These are phyloP conservation scores for Trichoderma afroharzianum DNA, from an alignment of 2,329 filamentous ascomycete genomes.

Conservation along the genomic window DNA sequence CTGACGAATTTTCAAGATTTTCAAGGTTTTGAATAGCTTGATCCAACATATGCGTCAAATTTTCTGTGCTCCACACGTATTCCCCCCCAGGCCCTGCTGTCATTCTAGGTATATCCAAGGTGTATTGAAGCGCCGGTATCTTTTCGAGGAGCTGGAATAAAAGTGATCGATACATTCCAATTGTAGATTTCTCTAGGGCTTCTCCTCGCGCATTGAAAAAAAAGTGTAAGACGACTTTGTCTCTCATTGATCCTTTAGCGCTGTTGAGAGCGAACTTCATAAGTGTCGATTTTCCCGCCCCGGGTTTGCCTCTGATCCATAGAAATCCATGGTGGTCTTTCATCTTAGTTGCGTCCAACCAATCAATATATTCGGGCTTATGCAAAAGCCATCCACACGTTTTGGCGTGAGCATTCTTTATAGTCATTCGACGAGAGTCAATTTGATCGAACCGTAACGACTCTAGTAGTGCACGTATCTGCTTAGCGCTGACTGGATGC, in stretches of 20 bases:
- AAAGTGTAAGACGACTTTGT: constrained; percentile 36
- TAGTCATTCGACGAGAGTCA: constrained; percentile 33
- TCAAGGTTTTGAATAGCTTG: constrained; percentile 19
- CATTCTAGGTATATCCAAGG: constrained; percentile 55
- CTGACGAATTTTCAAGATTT: too few species aligned
- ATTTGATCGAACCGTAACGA: constrained; percentile 39
- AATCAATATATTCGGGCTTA: neutral
- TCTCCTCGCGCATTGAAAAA: constrained; percentile 50
- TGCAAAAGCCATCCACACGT: constrained; percentile 23
- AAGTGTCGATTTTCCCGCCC: constrained; percentile 43
- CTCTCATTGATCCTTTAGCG: neutral
- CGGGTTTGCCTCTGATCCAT: constrained; percentile 46
- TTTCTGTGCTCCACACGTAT: too few species aligned
- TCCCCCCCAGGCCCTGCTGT: too few species aligned
- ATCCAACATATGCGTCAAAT: too few species aligned
- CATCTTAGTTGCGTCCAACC: constrained; percentile 3
- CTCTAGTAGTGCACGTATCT: constrained; percentile 20
- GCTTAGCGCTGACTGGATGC: neutral
- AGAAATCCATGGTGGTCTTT: constrained; percentile 36
- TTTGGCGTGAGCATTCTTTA: constrained; percentile 35
- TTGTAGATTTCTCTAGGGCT: constrained; percentile 40
- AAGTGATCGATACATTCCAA: constrained; percentile 49
- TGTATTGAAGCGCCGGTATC: constrained; percentile 22
- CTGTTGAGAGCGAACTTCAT: constrained; percentile 38
- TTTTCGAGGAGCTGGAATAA: constrained; percentile 38